These are phyloP conservation scores for Penicillium diatomitis DNA, from an alignment of 495 filamentous ascomycete genomes.

Conservation along the genomic window DNA sequence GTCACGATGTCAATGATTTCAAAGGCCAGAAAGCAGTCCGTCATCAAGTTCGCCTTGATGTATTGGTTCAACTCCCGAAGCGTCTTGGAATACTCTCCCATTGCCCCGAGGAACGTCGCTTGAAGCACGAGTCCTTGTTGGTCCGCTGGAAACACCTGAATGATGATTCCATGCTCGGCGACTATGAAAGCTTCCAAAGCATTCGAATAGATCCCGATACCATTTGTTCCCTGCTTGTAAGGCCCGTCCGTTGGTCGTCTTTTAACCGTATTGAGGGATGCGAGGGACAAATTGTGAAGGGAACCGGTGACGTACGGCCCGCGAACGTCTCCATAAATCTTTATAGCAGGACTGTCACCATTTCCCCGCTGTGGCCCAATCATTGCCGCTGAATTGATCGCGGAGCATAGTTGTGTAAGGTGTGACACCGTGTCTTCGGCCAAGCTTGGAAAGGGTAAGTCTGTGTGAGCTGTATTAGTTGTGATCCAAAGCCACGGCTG, in stretches of 20 bases:
- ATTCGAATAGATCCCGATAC: slow-evolving; percentile 80
- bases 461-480: slow-evolving; percentile 13
- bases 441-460: slow-evolving; percentile 61
- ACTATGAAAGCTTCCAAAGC: slow-evolving; percentile 78
- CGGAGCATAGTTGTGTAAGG: slow-evolving; percentile 48
- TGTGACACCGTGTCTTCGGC: slow-evolving; percentile 47
- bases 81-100: slow-evolving; percentile 77
- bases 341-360: slow-evolving; percentile 51
- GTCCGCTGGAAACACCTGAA: slow-evolving; percentile 70
- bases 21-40: slow-evolving; percentile 92
- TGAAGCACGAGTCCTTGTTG: slow-evolving; percentile 73
- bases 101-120: slow-evolving; percentile 62
- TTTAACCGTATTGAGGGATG: slow-evolving; percentile 80
- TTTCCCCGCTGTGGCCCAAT: slow-evolving; percentile 38
- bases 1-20: slow-evolving; percentile 93
- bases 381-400: slow-evolving; percentile 44
- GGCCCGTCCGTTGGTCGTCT: slow-evolving; percentile 69
- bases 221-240: slow-evolving; percentile 87
- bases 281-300: slow-evolving; percentile 74
- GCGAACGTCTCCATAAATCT: slow-evolving; percentile 76
- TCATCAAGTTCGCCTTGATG: slow-evolving; percentile 75
- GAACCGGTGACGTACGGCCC: slow-evolving; percentile 75
- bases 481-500: not conserved
- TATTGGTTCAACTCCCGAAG: slow-evolving; percentile 82
- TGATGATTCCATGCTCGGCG: slow-evolving; percentile 83